Evolutionary conservation across 2,329 filamentous ascomycete genomes (phyloP).

Genomic region (Paradendryphiella salina): DNA sequence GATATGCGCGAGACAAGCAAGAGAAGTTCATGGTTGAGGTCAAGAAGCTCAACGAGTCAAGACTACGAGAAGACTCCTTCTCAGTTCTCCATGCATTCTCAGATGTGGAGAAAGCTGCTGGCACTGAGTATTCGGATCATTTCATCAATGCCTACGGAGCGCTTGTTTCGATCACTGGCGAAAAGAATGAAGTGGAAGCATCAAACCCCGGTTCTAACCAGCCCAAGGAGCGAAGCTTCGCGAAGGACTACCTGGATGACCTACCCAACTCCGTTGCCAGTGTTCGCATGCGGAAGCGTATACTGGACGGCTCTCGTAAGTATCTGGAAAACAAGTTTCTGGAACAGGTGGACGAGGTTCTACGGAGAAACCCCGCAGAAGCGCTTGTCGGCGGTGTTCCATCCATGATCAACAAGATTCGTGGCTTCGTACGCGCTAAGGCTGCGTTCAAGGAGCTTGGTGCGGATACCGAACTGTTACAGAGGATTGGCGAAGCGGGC

Average conservation of each 20-base stretch:
- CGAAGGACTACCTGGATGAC: slow-evolving; percentile 75
- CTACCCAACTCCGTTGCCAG: slow-evolving; percentile 65
- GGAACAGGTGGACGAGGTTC: slow-evolving; percentile 72
- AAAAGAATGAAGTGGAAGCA: slow-evolving; percentile 60
- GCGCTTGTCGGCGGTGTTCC: slow-evolving; percentile 88
- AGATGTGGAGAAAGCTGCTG: slow-evolving; percentile 70
- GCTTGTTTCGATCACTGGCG: slow-evolving; percentile 75
- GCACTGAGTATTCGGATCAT: slow-evolving; percentile 72
- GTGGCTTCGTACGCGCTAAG: slow-evolving; percentile 85
- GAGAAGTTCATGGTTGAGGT: slow-evolving; percentile 78
- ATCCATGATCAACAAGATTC: slow-evolving; percentile 85
- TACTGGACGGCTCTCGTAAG: slow-evolving; percentile 75
- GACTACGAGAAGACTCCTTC: slow-evolving; percentile 68
- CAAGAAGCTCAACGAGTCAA: slow-evolving; percentile 73
- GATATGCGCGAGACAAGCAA: slow-evolving; percentile 82
- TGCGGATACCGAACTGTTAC: slow-evolving; percentile 76
- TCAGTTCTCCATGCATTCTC: slow-evolving; percentile 77
- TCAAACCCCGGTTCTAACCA: slow-evolving; percentile 62
- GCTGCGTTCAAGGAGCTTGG: slow-evolving; percentile 80
- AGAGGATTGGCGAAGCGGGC: slow-evolving; percentile 63
- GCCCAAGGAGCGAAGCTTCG: slow-evolving; percentile 75
- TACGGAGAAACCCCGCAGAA: slow-evolving; percentile 82
- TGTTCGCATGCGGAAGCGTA: slow-evolving; percentile 72
- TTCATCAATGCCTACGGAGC: slow-evolving; percentile 82
- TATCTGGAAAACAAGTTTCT: slow-evolving; percentile 84